Base-by-base conservation (phyloP, 139 green algal genomes). In the Chlorella vulgaris region DNA sequence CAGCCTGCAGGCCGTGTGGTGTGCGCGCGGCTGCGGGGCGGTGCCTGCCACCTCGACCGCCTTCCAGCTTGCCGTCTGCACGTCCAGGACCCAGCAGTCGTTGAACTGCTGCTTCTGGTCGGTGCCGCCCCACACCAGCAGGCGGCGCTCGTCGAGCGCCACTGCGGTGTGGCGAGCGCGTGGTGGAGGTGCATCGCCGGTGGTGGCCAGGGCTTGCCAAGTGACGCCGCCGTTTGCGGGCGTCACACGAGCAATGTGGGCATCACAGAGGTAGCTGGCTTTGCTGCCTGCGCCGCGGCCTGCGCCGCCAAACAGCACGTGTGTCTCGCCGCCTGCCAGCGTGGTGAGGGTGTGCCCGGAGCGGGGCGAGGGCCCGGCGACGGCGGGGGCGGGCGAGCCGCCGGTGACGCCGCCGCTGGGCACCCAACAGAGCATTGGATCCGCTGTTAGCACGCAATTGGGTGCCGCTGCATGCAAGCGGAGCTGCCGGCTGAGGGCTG, bases 91-190 rank as follows among this genome's bases (percentile, higher is more conserved):
- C 92, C 93, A 97, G 3, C 93, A 79, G 81, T 97, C 94, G 66
- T 92, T 91, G 80, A 93, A 95, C 62, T 93, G 87, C 3, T 80
- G 81, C 24, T 89, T 88, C 71, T 93, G 92, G 83, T 97, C 90
- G 21, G 96, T 53, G 51, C 94, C 94, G 10, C 93, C 93, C 79
- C 94, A 96, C 0, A 97, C 74, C 13, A 97, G 83, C 61, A 97
- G 73, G 19, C 80, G 81, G 61, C 86, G 89, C 42, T 87, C 80
- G 55, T 94, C 91, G 10, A 96, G 31, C 35, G 89, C 85, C 39
- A 93, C 85, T 24, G 93, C 89, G 2, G 88, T 85, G 83, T 97
- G 94, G 2, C 91, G 77, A 8, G 92, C 87, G 18, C 93, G 76
- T 0, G 93, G 83, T 1, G 90, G 85, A 18, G 93, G 93, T 18